These are phyloP conservation scores for Candida labiduridarum DNA, from an alignment of 1,139 yeast genomes.

Conservation along the genomic window DNA sequence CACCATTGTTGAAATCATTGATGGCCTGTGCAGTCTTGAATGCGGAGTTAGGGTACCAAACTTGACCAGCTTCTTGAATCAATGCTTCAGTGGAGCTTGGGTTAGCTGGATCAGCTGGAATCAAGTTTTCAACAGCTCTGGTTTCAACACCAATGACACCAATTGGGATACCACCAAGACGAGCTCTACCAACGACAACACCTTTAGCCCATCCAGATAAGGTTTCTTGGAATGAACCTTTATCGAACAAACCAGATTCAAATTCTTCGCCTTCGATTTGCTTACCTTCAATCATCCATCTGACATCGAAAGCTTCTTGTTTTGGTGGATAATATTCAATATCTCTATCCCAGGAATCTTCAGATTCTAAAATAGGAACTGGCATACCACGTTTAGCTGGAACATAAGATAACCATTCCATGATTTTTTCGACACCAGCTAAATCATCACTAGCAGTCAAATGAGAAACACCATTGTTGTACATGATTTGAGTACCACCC, in stretches of 20 bases:
- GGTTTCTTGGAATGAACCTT: conserved; percentile 94
- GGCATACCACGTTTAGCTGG: conserved; percentile 92
- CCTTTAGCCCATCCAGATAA: conserved; percentile 98
- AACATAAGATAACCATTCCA: conserved; percentile 95
- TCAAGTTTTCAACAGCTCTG: conserved; percentile 80
- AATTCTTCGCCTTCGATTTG: conserved; percentile 64
- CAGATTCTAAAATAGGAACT: conserved; percentile 83
- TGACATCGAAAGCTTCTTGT: conserved; percentile 81
- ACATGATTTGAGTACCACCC: conserved; percentile 99
- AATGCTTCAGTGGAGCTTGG: conserved; percentile 88
- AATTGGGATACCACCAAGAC: conserved; percentile 97
- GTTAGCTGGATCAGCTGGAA: conserved; percentile 98
- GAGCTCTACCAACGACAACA: conserved; percentile 97
- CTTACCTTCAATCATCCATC: conserved; percentile 93
- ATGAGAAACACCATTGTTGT: conserved; percentile 96
- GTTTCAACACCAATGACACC: conserved; percentile 98
- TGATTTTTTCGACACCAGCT: conserved; percentile 92
- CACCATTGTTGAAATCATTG: conserved; percentile 96
- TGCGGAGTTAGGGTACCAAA: conserved; percentile 99
- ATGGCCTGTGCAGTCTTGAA: conserved; percentile 99
- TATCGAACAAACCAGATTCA: conserved; percentile 89
- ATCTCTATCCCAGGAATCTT: conserved; percentile 92
- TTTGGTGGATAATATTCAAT: conserved; percentile 78
- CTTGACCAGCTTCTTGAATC: conserved; percentile 97
- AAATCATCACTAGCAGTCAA: conserved; percentile 93